Conservation (phyloP, 495 filamentous ascomycete genomes). For the Neurospora intermedia region DNA sequence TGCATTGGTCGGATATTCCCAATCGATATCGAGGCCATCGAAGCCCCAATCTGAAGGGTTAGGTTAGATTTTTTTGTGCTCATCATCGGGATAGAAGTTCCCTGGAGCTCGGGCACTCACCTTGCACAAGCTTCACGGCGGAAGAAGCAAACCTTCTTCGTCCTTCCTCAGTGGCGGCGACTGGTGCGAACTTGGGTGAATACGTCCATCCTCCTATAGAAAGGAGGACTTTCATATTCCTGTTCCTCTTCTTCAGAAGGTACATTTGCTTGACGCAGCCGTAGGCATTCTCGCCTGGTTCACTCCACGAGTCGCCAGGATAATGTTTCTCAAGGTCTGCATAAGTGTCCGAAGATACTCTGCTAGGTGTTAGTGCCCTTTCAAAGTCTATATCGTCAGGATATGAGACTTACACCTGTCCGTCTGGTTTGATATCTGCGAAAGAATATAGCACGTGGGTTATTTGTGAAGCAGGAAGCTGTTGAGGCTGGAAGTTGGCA, state of each 20-base stretch:
- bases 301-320: slow-evolving; percentile 57
- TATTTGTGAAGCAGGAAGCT: slow-evolving; percentile 65
- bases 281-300: slow-evolving; percentile 57
- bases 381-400: not conserved
- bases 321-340: slow-evolving; percentile 69
- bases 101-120: not conserved
- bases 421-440: slow-evolving; percentile 68
- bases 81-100: not conserved
- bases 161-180: slow-evolving; percentile 46
- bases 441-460: slow-evolving; percentile 86
- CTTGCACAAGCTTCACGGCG: slow-evolving; percentile 53
- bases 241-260: slow-evolving; percentile 70
- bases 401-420: slow-evolving; percentile 55
- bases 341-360: slow-evolving; percentile 41
- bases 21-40: slow-evolving; percentile 52
- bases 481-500: slow-evolving; percentile 62
- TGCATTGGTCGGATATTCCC: slow-evolving; percentile 48
- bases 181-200: slow-evolving; percentile 64
- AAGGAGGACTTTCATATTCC: slow-evolving; percentile 71
- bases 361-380: slow-evolving; percentile 5
- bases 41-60: slow-evolving; percentile 40
- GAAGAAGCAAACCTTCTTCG: slow-evolving; percentile 51
- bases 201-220: slow-evolving; percentile 90
- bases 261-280: slow-evolving; percentile 79
- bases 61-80: not conserved